A percentile compares a stretch with the other conserved stretches of the same genome.
phyloP scores from a whole-genome alignment of 176 grass and related monocot genomes.

The Eremochloa ophiuroides region DNA sequence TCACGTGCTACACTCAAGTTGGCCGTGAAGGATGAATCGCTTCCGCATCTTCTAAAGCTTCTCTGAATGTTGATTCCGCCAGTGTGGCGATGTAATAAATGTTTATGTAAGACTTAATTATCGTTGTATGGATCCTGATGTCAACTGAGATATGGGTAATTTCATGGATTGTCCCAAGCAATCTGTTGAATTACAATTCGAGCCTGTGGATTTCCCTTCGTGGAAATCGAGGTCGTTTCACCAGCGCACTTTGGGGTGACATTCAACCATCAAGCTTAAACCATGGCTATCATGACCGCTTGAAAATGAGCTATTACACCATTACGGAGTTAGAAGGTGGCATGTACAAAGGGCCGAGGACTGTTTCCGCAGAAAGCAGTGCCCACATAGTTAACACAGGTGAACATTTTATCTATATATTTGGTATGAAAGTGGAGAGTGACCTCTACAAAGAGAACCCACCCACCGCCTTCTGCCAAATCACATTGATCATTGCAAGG shows the following conservation, averaged over 20 bases:
- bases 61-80: no score
- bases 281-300: not conserved
- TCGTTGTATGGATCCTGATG: no score
- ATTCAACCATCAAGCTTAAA: not conserved
- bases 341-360: not conserved
- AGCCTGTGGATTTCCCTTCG: no score
- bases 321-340: not conserved
- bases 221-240: no score
- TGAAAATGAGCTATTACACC: not conserved
- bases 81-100: no score
- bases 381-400: not conserved
- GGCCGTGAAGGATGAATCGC: no score
- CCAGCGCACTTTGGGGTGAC: not conserved
- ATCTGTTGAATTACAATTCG: no score
- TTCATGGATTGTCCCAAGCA: no score
- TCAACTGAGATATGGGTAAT: no score
- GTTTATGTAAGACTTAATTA: no score
- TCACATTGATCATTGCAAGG: not conserved
- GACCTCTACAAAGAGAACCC: not conserved
- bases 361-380: not conserved
- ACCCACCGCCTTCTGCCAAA: not conserved
- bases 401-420: not conserved
- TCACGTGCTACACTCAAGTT: no score
- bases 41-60: no score
- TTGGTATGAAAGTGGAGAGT: not conserved